Conservation (phyloP, 2,329 filamentous ascomycete genomes). For the Gnomoniopsis smithogilvyi region DNA sequence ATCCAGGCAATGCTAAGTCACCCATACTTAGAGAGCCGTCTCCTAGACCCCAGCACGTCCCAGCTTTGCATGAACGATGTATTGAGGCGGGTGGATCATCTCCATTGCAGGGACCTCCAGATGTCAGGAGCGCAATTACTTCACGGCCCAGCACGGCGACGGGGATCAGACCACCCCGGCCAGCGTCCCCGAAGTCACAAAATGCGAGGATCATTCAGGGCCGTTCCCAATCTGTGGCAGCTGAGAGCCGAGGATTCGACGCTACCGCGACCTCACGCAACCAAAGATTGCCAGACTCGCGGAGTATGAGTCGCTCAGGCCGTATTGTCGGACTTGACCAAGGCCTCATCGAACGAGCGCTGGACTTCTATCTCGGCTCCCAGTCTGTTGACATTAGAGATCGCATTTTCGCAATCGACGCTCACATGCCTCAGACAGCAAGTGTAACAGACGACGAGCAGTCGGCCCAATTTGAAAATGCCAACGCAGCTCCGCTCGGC, state of each 20-base stretch:
- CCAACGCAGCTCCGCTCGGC: not conserved
- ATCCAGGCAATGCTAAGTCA: not conserved
- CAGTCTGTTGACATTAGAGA: conserved; percentile 28
- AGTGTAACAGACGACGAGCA: not conserved
- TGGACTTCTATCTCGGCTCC: conserved; percentile 9
- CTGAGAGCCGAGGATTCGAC: not conserved
- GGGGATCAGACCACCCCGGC: not conserved
- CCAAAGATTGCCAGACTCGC: conserved; percentile 32
- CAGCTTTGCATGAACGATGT: not conserved
- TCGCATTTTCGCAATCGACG: conserved; percentile 20
- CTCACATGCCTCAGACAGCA: not conserved
- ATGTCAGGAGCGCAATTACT: not conserved
- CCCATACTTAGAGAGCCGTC: not conserved
- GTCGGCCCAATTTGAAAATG: not conserved
- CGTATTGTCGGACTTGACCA: not conserved
- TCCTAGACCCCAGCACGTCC: not conserved
- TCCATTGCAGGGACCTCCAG: not conserved
- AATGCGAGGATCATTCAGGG: conserved; percentile 1
- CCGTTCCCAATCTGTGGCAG: not conserved
- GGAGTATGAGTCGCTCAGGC: conserved; percentile 30
- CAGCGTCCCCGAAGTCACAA: conserved; percentile 12
- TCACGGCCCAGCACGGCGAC: not conserved
- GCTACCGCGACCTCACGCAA: conserved; percentile 8
- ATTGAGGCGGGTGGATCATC: not conserved
- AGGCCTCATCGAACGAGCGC: conserved; percentile 11